These are phyloP conservation scores for Cutaneotrichosporon sp. DNA, from an alignment of 1,284 basidiomycete species.

Conservation along the genomic window DNA sequence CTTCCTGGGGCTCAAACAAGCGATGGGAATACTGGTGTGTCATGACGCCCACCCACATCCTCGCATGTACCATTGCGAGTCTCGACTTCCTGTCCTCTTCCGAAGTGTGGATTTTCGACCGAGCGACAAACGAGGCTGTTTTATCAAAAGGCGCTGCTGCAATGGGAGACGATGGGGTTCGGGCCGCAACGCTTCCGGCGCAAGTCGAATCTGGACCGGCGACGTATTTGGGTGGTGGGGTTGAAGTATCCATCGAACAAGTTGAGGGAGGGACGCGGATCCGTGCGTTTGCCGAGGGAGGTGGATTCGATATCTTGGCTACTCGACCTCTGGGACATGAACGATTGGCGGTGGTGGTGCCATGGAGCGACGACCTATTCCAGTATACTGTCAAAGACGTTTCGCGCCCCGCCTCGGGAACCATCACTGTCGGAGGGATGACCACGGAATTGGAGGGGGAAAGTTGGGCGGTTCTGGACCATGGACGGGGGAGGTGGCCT, in stretches of 20 bases:
- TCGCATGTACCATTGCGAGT: constrained; percentile 15
- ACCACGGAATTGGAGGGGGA: constrained; percentile 7
- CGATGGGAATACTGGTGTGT: constrained; percentile 27
- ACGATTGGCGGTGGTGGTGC: constrained; percentile 24
- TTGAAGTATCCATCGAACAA: constrained; percentile 16
- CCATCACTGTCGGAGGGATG: constrained; percentile 8
- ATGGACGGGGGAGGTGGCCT: constrained; percentile 18
- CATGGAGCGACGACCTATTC: constrained; percentile 21
- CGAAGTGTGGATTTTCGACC: constrained; percentile 18
- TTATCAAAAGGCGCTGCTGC: not conserved
- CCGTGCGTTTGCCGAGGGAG: constrained; percentile 14
- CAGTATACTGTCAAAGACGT: constrained; percentile 27
- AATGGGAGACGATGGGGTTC: not conserved
- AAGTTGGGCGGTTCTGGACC: constrained; percentile 24
- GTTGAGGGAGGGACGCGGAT: constrained; percentile 16
- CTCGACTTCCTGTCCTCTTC: constrained; percentile 12
- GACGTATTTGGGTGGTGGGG: constrained; percentile 1
- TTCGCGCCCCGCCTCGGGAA: constrained; percentile 16
- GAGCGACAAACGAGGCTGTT: not conserved
- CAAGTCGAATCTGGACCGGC: constrained; percentile 17
- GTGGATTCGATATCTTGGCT: constrained; percentile 17
- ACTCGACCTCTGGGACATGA: constrained; percentile 15
- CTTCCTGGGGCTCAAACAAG: constrained; percentile 13
- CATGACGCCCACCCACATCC: constrained; percentile 20
- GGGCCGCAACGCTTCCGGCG: constrained; percentile 2